Conservation (phyloP, 768 basidiomycete species). For the Podaxis sp. region DNA sequence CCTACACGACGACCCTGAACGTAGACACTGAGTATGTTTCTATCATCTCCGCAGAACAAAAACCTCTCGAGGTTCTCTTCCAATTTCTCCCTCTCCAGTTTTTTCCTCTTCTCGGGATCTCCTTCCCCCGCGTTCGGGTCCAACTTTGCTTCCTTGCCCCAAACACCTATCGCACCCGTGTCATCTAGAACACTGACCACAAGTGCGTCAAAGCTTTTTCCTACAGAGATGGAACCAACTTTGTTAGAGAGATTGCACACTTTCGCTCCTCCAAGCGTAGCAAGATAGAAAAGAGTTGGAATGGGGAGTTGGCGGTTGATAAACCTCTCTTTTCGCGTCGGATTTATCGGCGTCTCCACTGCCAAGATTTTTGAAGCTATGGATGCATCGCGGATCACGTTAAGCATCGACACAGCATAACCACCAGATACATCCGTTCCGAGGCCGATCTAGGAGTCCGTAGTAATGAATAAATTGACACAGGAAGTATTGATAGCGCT, state of each 20-base stretch:
- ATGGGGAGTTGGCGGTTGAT: conserved; percentile 64
- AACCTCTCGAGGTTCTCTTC: conserved; percentile 72
- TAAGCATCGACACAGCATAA: conserved; percentile 77
- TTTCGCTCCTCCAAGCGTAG: conserved; percentile 88
- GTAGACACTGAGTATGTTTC: conserved; percentile 80
- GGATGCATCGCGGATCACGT: conserved; percentile 73
- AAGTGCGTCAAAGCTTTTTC: conserved; percentile 91
- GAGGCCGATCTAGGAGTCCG: conserved; percentile 68
- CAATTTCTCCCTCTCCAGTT: neutral
- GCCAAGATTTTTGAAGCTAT: conserved; percentile 77
- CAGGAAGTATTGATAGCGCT: conserved; percentile 16
- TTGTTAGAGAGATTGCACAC: conserved; percentile 70
- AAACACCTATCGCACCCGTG: conserved; percentile 47
- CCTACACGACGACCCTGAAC: conserved; percentile 82
- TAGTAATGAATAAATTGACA: neutral
- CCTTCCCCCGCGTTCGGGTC: conserved; percentile 22
- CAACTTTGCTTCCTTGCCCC: conserved; percentile 23
- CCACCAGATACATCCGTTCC: conserved; percentile 95
- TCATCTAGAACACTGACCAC: conserved; percentile 59
- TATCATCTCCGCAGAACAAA: conserved; percentile 83
- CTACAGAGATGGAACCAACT: conserved; percentile 75
- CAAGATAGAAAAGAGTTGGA: conserved; percentile 81
- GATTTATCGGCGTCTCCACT: conserved; percentile 32
- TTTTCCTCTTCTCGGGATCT: conserved; percentile 34
- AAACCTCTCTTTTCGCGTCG: conserved; percentile 31